Evolutionary conservation across 2,329 filamentous ascomycete species (phyloP).

Genomic region (Colletotrichum eleusines): DNA sequence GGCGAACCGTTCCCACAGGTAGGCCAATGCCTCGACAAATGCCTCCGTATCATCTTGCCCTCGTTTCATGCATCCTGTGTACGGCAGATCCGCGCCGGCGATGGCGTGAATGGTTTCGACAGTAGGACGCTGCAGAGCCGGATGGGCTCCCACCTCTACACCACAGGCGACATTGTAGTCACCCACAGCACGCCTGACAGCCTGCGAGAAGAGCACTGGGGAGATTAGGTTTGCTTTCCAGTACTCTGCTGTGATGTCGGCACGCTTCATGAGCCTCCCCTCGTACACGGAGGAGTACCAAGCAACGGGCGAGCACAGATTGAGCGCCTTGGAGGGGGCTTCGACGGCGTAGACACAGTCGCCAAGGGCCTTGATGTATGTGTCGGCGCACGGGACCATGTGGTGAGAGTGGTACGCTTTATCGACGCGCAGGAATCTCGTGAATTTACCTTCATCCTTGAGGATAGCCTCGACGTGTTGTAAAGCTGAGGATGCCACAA

Average conservation of each 20-base stretch:
- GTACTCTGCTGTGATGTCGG: slow-evolving; percentile 4
- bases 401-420: slow-evolving; percentile 9
- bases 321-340: neutral
- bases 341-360: neutral
- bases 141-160: slow-evolving; percentile 52
- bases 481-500: slow-evolving; percentile 42
- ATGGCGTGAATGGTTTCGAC: slow-evolving; percentile 45
- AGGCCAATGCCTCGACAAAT: slow-evolving; percentile 38
- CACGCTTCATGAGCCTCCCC: neutral
- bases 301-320: neutral
- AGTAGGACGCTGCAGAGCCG: slow-evolving; percentile 55
- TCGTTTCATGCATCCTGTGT: slow-evolving; percentile 44
- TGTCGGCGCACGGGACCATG: neutral
- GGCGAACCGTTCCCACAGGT: slow-evolving; percentile 43
- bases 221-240: neutral
- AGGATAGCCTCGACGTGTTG: slow-evolving; percentile 43
- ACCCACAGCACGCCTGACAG: slow-evolving; percentile 8
- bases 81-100: slow-evolving; percentile 42
- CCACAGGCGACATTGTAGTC: slow-evolving; percentile 29
- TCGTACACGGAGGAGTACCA: neutral
- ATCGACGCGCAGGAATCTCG: slow-evolving; percentile 46
- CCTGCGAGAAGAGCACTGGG: slow-evolving; percentile 19
- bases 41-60: slow-evolving; percentile 42
- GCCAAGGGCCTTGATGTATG: neutral
- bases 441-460: slow-evolving; percentile 44